Conservation (phyloP, 2,329 filamentous ascomycete species). For the Paracoccidioides lutzii region DNA sequence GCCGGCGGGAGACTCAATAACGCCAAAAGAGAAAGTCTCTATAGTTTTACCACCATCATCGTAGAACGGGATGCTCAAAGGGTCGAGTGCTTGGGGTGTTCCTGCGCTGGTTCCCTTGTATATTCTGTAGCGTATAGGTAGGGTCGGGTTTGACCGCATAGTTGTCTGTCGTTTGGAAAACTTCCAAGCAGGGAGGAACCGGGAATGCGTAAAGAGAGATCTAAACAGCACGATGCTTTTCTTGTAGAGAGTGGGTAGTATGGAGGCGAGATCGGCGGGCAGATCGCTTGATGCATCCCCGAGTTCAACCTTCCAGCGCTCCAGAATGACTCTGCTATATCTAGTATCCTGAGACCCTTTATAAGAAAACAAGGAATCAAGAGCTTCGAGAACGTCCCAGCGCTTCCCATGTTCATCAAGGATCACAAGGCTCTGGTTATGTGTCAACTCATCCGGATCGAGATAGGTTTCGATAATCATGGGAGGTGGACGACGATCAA, state of each 20-base stretch:
- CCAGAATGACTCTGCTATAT: constrained; percentile 64
- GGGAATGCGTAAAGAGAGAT: constrained; percentile 69
- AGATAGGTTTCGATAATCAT: constrained; percentile 85
- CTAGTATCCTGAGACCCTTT: constrained; percentile 21
- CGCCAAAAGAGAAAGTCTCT: constrained; percentile 67
- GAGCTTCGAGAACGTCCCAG: constrained; percentile 79
- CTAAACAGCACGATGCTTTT: constrained; percentile 92
- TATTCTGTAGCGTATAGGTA: constrained; percentile 73
- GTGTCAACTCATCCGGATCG: constrained; percentile 63
- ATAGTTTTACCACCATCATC: constrained; percentile 51
- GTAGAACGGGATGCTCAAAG: constrained; percentile 57
- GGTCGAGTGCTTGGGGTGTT: constrained; percentile 48
- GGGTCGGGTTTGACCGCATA: constrained; percentile 46
- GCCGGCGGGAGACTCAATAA: constrained; percentile 76
- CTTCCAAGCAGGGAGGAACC: constrained; percentile 76
- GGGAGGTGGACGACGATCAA: constrained; percentile 64
- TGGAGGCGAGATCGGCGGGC: constrained; percentile 40
- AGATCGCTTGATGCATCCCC: constrained; percentile 49
- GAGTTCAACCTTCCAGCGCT: constrained; percentile 81
- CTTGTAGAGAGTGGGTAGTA: constrained; percentile 85
- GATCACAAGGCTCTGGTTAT: constrained; percentile 76
- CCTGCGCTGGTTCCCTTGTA: constrained; percentile 43
- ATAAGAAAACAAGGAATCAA: constrained; percentile 40
- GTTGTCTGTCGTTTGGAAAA: constrained; percentile 65
- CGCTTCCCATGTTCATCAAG: constrained; percentile 80